Conservation (phyloP, 108 stramenopile genomes). For the Schizochytrium sp. region DNA sequence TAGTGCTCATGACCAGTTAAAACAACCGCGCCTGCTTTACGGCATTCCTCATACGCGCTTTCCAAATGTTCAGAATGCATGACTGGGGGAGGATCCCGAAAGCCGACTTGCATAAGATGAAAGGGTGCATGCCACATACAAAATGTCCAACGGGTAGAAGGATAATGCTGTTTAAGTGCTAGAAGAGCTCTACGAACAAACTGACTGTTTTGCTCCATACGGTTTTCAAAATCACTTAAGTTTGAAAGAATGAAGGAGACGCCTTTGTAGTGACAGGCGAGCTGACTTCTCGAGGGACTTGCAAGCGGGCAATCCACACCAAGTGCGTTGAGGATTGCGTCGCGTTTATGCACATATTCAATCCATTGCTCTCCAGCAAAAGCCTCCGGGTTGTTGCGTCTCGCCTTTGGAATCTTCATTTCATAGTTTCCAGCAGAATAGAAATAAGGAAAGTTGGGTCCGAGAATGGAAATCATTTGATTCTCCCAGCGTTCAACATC, state of each 20-base stretch:
- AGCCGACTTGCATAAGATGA: slow-evolving; percentile 35
- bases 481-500: not conserved
- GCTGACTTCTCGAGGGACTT: slow-evolving; percentile 5
- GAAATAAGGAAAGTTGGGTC: slow-evolving; percentile 23
- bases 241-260: slow-evolving; percentile 32
- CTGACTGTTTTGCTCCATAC: not conserved
- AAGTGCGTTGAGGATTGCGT: not conserved
- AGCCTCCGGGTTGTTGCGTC: not conserved
- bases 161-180: not conserved
- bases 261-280: slow-evolving; percentile 46
- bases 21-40: not conserved
- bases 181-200: not conserved
- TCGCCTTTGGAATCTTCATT: slow-evolving; percentile 37
- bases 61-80: not conserved
- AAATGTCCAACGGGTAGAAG: slow-evolving; percentile 35
- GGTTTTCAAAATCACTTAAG: not conserved
- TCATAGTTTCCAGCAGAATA: slow-evolving; percentile 44
- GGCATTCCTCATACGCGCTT: slow-evolving; percentile 29
- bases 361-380: not conserved
- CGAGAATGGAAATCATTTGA: slow-evolving; percentile 2
- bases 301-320: not conserved
- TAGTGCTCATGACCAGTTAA: slow-evolving; percentile 54
- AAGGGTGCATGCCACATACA: slow-evolving; percentile 57
- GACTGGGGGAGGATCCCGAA: slow-evolving; percentile 32
- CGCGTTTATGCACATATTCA: not conserved